These are phyloP conservation scores for Aquilaria sinensis DNA, from an alignment of 345 rosid species.

Conservation along the genomic window DNA sequence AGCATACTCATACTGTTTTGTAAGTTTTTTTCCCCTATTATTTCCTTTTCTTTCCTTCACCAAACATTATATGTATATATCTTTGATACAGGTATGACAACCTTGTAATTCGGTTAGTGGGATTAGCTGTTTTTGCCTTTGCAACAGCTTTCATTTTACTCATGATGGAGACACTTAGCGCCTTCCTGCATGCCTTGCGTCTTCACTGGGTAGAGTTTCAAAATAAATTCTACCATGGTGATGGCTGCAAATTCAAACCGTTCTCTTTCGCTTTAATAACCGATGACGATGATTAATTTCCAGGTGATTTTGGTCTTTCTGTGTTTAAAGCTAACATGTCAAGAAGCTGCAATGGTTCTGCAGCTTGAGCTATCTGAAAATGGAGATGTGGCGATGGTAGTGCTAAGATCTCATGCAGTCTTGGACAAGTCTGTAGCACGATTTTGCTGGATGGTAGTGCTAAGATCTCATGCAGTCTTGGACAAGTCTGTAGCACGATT, in stretches of 20 bases:
- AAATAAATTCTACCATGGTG: constrained; percentile 86
- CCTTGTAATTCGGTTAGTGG: constrained; percentile 60
- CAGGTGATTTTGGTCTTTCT: no score
- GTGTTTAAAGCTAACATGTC: no score
- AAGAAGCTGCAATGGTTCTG: no score
- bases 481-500: no score
- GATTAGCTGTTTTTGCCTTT: constrained; percentile 83
- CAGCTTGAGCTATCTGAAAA: no score
- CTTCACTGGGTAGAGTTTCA: constrained; percentile 98
- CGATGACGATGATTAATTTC: constrained; percentile 59
- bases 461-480: no score
- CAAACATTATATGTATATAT: not conserved
- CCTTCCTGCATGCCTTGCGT: constrained; percentile 94
- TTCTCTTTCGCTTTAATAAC: constrained; percentile 63
- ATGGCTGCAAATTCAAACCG: constrained; percentile 92
- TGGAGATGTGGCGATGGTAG: no score
- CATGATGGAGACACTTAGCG: constrained; percentile 97
- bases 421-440: no score
- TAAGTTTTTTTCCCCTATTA: not conserved
- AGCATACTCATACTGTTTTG: no score
- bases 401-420: no score
- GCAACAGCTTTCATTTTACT: constrained; percentile 91
- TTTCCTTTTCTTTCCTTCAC: not conserved
- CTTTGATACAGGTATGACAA: constrained; percentile 63
- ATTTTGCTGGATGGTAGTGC: no score